Evolutionary conservation across 2,329 filamentous ascomycete species (phyloP), one percentile per base, ranked within the genome.

Genomic region (Microcyclosporella mali): DNA sequence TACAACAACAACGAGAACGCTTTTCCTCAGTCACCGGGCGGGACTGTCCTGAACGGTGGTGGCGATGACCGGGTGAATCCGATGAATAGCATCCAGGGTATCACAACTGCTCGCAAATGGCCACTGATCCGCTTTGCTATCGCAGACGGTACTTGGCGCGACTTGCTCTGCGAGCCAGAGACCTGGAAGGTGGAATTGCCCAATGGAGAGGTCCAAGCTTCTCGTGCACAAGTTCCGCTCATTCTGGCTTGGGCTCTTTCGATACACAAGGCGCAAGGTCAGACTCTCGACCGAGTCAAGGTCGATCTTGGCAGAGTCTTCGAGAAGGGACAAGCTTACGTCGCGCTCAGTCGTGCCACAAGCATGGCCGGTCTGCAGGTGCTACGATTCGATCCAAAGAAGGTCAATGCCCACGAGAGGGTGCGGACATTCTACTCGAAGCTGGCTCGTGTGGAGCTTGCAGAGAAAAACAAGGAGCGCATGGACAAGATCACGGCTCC

Each of bases 151-250:
- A 83, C 80, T 0, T 76, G 78, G 33, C 76, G 88, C 43, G 78
- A 82, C 46, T 75, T 97, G 38, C 79, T 97, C 7, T 90, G 88
- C 63, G 79, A 86, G 49, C 84, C 83, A 9, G 92, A 97, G 62
- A 79, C 85, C 28, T 98, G 92, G 92, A 98, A 95, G 65, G 85
- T 95, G 18, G 94, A 98, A 61, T 75, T 94, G n/a, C 92, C 92
- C 1, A 95, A 85, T 43, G 92, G 92, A 35, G 89, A 97, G 62
- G 75, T 97, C 1, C 88, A 95, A 64, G 92, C 92, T 1, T 86
- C 87, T 47, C 84, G 92, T 30, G 77, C 76, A 34, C 75, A 79
- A 46, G 66, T 79, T 4, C 92, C 92, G 0, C 74, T 98, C 38
- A 97, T 98, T 50, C 74, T 98, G 21, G 92, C 92, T 0, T 98